Conservation (phyloP, 2,329 filamentous ascomycete species). For the Penicillium crustosum region DNA sequence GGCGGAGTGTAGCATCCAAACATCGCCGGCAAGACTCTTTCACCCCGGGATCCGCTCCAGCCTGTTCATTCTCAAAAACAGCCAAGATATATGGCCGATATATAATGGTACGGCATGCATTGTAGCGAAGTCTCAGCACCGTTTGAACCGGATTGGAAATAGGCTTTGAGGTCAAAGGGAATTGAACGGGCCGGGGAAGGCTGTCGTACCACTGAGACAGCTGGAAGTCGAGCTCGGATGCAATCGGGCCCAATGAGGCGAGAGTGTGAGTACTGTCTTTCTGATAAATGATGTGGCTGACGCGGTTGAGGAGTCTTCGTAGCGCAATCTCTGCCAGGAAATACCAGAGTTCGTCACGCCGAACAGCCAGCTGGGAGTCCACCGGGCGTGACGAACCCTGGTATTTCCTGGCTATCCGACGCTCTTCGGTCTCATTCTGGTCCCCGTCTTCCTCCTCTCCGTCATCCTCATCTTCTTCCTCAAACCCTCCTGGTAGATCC, state of each 20-base stretch:
- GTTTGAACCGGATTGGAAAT: slow-evolving; percentile 75
- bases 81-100: slow-evolving; percentile 80
- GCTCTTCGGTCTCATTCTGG: slow-evolving; percentile 4
- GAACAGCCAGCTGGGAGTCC: neutral
- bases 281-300: slow-evolving; percentile 77
- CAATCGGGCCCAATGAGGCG: slow-evolving; percentile 72
- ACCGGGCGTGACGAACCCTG: neutral
- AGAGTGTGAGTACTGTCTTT: slow-evolving; percentile 71
- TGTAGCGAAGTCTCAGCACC: slow-evolving; percentile 75
- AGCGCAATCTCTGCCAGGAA: slow-evolving; percentile 81
- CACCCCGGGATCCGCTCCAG: slow-evolving; percentile 69
- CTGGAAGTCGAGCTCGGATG: slow-evolving; percentile 78
- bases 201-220: slow-evolving; percentile 82
- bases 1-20: slow-evolving; percentile 74
- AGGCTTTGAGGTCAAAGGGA: slow-evolving; percentile 67
- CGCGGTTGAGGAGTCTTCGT: slow-evolving; percentile 71
- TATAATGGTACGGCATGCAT: slow-evolving; percentile 82
- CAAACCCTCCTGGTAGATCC: slow-evolving; percentile 74
- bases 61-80: slow-evolving; percentile 73
- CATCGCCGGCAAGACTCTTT: slow-evolving; percentile 78
- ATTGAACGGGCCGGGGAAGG: slow-evolving; percentile 71
- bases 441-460: slow-evolving; percentile 15
- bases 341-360: slow-evolving; percentile 80
- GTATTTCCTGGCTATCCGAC: neutral
- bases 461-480: slow-evolving; percentile 58